Conservation (phyloP, 768 basidiomycete genomes). For the Lentinula boryana region DNA sequence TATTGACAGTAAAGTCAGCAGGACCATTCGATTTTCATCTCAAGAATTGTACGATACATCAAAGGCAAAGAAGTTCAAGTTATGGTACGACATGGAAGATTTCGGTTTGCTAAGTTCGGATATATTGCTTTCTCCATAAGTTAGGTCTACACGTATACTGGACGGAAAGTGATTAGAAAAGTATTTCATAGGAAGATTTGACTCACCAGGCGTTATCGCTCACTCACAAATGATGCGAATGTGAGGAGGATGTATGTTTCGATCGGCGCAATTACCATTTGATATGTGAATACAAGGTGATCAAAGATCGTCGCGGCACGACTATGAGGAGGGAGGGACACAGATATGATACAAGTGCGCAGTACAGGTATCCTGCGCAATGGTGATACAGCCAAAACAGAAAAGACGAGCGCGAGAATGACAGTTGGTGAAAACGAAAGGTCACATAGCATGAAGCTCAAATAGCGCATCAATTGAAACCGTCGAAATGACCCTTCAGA, state of each 20-base stretch:
- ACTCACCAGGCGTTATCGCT: not conserved
- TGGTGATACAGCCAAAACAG: not conserved
- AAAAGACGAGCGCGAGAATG: conserved; percentile 15
- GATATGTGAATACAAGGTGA: not conserved
- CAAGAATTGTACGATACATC: not conserved
- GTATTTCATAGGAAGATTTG: not conserved
- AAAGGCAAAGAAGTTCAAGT: not conserved
- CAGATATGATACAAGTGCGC: conserved; percentile 7
- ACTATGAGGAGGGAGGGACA: not conserved
- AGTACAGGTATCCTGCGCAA: conserved; percentile 31
- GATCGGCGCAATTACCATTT: not conserved
- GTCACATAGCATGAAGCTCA: not conserved
- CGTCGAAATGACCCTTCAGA: conserved; percentile 86
- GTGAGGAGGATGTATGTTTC: not conserved
- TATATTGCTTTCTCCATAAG: not conserved
- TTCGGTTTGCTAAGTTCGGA: not conserved
- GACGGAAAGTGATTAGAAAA: not conserved
- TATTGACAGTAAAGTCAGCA: too few relatives aligned
- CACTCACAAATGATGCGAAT: not conserved
- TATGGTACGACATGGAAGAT: not conserved
- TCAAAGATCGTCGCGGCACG: not conserved
- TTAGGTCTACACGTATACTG: not conserved
- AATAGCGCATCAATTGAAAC: conserved; percentile 57
- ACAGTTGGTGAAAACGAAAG: conserved; percentile 5
- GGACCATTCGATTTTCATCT: not conserved